Conservation (phyloP, 768 basidiomycete genomes). For the Rhodotorula kratochvilovae region DNA sequence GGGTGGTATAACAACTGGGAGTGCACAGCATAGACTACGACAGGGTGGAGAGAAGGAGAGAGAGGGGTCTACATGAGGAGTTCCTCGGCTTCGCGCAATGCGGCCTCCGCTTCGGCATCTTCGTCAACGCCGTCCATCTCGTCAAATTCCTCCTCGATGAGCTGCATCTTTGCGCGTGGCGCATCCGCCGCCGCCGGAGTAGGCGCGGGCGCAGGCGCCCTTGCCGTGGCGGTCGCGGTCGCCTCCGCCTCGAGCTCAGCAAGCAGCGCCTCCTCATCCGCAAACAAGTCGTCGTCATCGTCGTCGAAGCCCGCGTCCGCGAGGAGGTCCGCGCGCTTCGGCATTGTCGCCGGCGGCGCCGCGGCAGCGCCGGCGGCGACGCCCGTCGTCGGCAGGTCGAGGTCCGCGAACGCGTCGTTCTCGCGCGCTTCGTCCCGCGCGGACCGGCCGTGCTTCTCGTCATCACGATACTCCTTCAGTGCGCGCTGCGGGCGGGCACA, state of each 20-base stretch:
- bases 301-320: not conserved
- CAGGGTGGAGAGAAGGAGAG: not conserved
- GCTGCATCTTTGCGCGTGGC: not conserved
- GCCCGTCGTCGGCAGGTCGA: constrained; percentile 26
- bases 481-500: constrained; percentile 2
- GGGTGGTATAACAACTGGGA: not conserved
- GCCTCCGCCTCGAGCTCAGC: not conserved
- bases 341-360: not conserved
- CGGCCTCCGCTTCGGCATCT: constrained; percentile 51
- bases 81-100: constrained; percentile 45
- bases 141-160: not conserved
- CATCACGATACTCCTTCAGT: constrained; percentile 29
- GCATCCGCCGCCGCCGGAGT: not conserved
- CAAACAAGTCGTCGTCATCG: constrained; percentile 22
- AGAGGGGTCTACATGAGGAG: constrained; percentile 58
- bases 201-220: too few species aligned
- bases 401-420: constrained; percentile 49
- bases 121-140: not conserved
- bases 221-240: not conserved
- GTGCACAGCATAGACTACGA: not conserved
- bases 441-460: constrained; percentile 52
- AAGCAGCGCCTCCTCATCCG: constrained; percentile 16
- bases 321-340: not conserved
- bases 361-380: not conserved
- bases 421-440: constrained; percentile 41